Evolutionary conservation across 2,329 filamentous ascomycete genomes (phyloP).

Genomic region (Diaporthe sp.): DNA sequence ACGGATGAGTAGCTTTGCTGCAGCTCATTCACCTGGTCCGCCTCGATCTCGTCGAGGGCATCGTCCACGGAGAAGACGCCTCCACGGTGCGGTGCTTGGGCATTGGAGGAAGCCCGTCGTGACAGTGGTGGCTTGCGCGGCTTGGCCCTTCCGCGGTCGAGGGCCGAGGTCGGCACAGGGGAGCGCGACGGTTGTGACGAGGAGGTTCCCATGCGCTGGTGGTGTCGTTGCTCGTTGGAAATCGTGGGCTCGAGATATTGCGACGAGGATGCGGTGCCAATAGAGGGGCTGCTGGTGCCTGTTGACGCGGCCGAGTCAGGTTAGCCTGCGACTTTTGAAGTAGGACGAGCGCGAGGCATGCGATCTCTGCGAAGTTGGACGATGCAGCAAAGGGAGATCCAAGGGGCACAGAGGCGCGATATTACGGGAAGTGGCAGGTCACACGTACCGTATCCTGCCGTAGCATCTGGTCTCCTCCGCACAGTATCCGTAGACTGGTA

Average conservation of each 20-base stretch:
- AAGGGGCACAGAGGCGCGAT: conserved; percentile 22
- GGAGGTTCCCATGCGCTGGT: conserved; percentile 58
- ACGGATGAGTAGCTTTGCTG: conserved; percentile 58
- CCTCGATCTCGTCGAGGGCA: conserved; percentile 83
- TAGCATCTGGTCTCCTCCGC: conserved; percentile 67
- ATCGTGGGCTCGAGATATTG: conserved; percentile 41
- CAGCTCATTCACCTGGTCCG: conserved; percentile 67
- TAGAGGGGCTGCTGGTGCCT: conserved; percentile 54
- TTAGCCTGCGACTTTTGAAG: conserved; percentile 44
- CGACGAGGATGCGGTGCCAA: conserved; percentile 43
- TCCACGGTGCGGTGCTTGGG: conserved; percentile 81
- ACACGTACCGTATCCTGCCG: conserved; percentile 66
- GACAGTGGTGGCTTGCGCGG: conserved; percentile 80
- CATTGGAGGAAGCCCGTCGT: conserved; percentile 81
- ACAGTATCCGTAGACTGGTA: conserved; percentile 73
- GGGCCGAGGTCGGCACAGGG: conserved; percentile 62
- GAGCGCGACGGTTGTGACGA: conserved; percentile 53
- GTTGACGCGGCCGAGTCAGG: conserved; percentile 35
- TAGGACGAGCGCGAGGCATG: conserved; percentile 20
- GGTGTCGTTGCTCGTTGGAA: conserved; percentile 49
- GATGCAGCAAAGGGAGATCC: conserved; percentile 15
- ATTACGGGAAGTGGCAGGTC: conserved; percentile 36
- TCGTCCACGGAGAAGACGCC: conserved; percentile 94
- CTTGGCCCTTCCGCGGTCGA: conserved; percentile 64
- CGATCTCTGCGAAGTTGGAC: neutral